These are phyloP conservation scores for Piloderma croceum DNA, from an alignment of 768 basidiomycete species.

Conservation along the genomic window DNA sequence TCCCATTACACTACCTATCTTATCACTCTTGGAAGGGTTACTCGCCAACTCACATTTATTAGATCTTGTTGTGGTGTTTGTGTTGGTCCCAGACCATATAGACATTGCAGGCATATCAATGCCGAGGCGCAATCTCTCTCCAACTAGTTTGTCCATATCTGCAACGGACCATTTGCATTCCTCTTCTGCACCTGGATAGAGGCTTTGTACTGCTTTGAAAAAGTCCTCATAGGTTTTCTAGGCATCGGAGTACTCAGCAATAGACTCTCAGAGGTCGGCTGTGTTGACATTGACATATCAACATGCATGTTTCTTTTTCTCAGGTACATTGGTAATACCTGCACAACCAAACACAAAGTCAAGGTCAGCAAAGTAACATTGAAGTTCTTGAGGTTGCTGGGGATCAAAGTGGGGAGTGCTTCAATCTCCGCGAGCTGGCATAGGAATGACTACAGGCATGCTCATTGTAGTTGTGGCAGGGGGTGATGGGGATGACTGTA, in stretches of 20 bases:
- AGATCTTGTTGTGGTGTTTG: too few species aligned
- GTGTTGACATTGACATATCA: too few species aligned
- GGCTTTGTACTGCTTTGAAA: slow-evolving; percentile 16
- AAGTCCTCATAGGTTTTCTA: slow-evolving; percentile 16
- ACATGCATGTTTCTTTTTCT: slow-evolving; percentile 16
- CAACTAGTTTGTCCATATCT: slow-evolving; percentile 20
- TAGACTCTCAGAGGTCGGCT: slow-evolving; percentile 16
- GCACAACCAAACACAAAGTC: slow-evolving; percentile 6
- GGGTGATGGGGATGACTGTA: too few species aligned
- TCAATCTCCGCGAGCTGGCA: slow-evolving; percentile 17
- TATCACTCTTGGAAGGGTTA: too few species aligned
- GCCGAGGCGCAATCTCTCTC: slow-evolving; percentile 6
- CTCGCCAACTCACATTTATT: too few species aligned
- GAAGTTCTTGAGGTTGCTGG: slow-evolving; percentile 12
- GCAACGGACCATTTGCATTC: slow-evolving; percentile 11
- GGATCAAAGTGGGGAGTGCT: slow-evolving; percentile 15
- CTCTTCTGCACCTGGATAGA: slow-evolving; percentile 22
- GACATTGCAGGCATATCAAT: too few species aligned
- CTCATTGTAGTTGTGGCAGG: too few species aligned
- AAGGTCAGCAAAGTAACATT: slow-evolving; percentile 14
- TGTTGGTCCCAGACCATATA: too few species aligned
- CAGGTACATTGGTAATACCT: slow-evolving; percentile 4
- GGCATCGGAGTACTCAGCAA: slow-evolving; percentile 5
- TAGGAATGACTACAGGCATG: slow-evolving; percentile 3
- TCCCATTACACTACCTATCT: too few species aligned